Conservation (phyloP, 441 rosid genomes). For the Isatis lusitanica region DNA sequence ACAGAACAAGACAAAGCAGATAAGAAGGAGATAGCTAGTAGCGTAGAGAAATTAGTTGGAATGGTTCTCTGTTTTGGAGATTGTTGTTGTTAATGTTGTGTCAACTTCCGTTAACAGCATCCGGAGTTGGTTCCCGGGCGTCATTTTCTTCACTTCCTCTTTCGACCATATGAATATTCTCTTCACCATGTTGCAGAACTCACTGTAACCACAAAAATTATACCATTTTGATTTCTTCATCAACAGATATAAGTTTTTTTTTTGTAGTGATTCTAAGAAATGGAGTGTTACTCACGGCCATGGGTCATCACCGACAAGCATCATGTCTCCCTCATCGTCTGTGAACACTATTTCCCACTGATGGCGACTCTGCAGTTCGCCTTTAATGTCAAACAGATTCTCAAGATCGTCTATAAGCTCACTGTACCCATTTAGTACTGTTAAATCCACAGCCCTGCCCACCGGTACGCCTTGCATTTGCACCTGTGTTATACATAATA, state of each 20-base stretch:
- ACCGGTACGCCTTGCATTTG: constrained; percentile 75
- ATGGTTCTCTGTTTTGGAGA: constrained; percentile 19
- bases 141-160: constrained; percentile 73
- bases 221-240: neutral
- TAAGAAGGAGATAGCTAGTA: constrained; percentile 7
- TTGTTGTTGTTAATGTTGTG: constrained; percentile 41
- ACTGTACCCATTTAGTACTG: constrained; percentile 48
- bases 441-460: constrained; percentile 70
- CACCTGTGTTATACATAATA: constrained; percentile 49
- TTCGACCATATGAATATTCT: constrained; percentile 66
- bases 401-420: constrained; percentile 65
- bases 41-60: constrained; percentile 13
- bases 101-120: constrained; percentile 46
- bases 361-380: constrained; percentile 47
- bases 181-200: constrained; percentile 71
- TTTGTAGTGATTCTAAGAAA: neutral
- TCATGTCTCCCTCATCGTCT: constrained; percentile 77
- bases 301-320: constrained; percentile 75
- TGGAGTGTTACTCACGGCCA: constrained; percentile 56
- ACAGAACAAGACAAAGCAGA: constrained; percentile 12
- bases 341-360: constrained; percentile 74
- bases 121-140: constrained; percentile 49
- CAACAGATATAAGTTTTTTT: neutral
- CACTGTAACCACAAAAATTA: constrained; percentile 42
- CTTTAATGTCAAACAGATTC: constrained; percentile 62